Evolutionary conservation across 768 basidiomycete genomes (phyloP).

Genomic region (Lactifluus echinatus): DNA sequence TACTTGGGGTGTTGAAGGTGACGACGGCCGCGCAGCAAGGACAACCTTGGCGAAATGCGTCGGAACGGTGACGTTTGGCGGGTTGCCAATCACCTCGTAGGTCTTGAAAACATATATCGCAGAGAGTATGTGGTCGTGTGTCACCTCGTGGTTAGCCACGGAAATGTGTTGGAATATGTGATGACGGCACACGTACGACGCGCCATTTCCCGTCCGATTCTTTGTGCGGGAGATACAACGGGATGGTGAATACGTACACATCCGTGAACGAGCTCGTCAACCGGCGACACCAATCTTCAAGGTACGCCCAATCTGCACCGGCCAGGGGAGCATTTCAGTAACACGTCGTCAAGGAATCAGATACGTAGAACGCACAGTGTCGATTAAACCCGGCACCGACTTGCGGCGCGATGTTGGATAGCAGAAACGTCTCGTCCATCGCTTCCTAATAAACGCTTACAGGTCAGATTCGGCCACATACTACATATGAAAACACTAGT

Average conservation of each 20-base stretch:
- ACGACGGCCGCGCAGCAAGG: slow-evolving; percentile 64
- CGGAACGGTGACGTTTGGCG: slow-evolving; percentile 86
- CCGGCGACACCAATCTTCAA: slow-evolving; percentile 91
- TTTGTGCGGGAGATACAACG: slow-evolving; percentile 85
- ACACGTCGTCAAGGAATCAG: neutral
- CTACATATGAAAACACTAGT: too few species aligned
- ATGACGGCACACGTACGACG: slow-evolving; percentile 55
- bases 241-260: slow-evolving; percentile 96
- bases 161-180: neutral
- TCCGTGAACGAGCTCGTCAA: slow-evolving; percentile 84
- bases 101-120: slow-evolving; percentile 40
- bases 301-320: slow-evolving; percentile 88
- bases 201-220: slow-evolving; percentile 92
- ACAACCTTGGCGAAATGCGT: slow-evolving; percentile 99
- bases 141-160: neutral
- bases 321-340: too few species aligned
- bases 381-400: slow-evolving; percentile 97
- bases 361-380: slow-evolving; percentile 56
- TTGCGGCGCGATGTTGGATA: slow-evolving; percentile 97
- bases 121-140: neutral
- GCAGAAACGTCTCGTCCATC: slow-evolving; percentile 93
- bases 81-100: slow-evolving; percentile 91
- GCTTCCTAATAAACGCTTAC: slow-evolving; percentile 46
- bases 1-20: slow-evolving; percentile 59
- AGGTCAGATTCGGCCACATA: neutral